A percentile compares a stretch with the other conserved stretches of the same genome.
phyloP scores from a whole-genome alignment of 345 rosid species.

The Mangifera indica region DNA sequence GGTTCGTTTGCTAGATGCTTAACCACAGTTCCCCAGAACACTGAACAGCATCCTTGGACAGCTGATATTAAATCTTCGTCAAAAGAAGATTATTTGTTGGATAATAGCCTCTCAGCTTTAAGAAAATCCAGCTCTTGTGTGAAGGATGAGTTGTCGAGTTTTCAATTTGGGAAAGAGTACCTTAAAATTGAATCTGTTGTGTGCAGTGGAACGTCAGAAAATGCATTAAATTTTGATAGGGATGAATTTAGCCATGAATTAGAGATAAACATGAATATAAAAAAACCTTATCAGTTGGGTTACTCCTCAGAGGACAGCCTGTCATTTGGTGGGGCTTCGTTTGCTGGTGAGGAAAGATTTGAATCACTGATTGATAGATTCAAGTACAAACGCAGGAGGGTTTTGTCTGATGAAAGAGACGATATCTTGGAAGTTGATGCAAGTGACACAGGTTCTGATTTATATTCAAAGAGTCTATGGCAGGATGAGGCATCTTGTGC shows the following conservation, averaged over 20 bases:
- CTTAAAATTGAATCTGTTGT: slow-evolving; percentile 23
- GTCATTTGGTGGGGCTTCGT: slow-evolving; percentile 24
- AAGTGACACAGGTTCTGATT: slow-evolving; percentile 23
- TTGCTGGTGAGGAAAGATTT: slow-evolving; percentile 30
- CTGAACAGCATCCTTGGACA: slow-evolving; percentile 26
- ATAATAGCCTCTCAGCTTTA: slow-evolving; percentile 21
- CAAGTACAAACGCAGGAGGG: slow-evolving; percentile 31
- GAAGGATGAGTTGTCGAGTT: slow-evolving; percentile 24
- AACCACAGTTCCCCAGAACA: slow-evolving; percentile 15
- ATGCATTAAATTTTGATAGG: slow-evolving; percentile 23
- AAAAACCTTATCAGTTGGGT: slow-evolving; percentile 33
- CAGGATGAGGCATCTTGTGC: slow-evolving; percentile 33
- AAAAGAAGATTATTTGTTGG: slow-evolving; percentile 23
- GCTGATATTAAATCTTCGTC: slow-evolving; percentile 24
- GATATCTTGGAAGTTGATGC: slow-evolving; percentile 22
- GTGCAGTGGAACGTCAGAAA: slow-evolving; percentile 20
- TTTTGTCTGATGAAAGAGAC: slow-evolving; percentile 22
- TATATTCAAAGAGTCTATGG: slow-evolving; percentile 25
- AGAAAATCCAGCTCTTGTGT: slow-evolving; percentile 27
- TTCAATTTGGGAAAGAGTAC: slow-evolving; percentile 28
- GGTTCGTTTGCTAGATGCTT: slow-evolving; percentile 23
- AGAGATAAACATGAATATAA: slow-evolving; percentile 22
- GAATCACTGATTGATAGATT: slow-evolving; percentile 25
- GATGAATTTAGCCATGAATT: slow-evolving; percentile 26
- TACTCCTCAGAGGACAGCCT: slow-evolving; percentile 34